phyloP scores from a whole-genome alignment of 208 protist species.

The Acanthamoeba royreba region DNA sequence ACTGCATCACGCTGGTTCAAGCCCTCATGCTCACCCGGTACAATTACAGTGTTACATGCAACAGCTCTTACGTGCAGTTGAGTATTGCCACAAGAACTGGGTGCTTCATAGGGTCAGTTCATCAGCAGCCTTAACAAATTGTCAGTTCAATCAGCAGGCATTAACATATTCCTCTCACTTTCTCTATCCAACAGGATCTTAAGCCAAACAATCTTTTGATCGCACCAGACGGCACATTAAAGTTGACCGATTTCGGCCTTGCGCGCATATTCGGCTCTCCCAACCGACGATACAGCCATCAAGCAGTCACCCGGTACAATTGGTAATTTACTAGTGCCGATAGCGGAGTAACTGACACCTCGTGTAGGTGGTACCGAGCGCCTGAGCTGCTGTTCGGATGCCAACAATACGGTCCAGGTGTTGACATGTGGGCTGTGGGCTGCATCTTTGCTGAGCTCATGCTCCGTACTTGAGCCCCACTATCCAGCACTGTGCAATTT shows the following conservation, averaged over 20 bases:
- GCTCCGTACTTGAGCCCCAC: too few relatives aligned
- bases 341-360: not conserved
- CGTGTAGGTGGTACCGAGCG: slow-evolving; percentile 82
- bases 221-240: slow-evolving; percentile 44
- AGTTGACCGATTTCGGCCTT: slow-evolving; percentile 76
- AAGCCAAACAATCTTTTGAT: slow-evolving; percentile 75
- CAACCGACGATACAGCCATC: slow-evolving; percentile 77
- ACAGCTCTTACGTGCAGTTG: slow-evolving; percentile 42
- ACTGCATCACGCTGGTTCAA: too few relatives aligned
- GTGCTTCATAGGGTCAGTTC: slow-evolving; percentile 49
- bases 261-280: slow-evolving; percentile 53
- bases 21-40: too few relatives aligned
- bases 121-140: not conserved
- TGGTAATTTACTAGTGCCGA: not conserved
- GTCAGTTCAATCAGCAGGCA: too few relatives aligned
- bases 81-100: slow-evolving; percentile 42
- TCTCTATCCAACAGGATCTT: slow-evolving; percentile 55
- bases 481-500: too few relatives aligned
- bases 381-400: slow-evolving; percentile 86
- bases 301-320: slow-evolving; percentile 79
- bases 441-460: slow-evolving; percentile 90
- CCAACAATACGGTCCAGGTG: slow-evolving; percentile 79
- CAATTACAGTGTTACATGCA: slow-evolving; percentile 50
- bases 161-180: too few relatives aligned
- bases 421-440: slow-evolving; percentile 89